These are phyloP conservation scores for Suillus luteus DNA, from an alignment of 768 basidiomycete genomes.

Conservation along the genomic window DNA sequence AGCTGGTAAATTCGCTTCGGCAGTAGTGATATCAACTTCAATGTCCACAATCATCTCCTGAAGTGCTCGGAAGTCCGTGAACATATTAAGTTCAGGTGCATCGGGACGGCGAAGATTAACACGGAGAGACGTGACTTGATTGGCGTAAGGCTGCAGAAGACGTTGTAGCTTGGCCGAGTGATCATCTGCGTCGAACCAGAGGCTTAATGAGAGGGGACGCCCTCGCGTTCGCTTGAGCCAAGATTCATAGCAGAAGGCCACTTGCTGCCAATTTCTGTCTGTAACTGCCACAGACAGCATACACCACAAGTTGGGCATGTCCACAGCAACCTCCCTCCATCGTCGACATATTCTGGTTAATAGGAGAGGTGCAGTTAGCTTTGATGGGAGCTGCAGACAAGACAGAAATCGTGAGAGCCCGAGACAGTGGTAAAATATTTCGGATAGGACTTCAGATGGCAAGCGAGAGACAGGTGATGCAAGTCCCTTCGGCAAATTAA, in stretches of 20 bases:
- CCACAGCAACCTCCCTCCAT: slow-evolving; percentile 28
- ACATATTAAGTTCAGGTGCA: neutral
- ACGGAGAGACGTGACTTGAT: neutral
- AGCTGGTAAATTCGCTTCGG: neutral
- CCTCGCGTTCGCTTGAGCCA: slow-evolving; percentile 7
- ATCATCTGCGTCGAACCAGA: slow-evolving; percentile 3
- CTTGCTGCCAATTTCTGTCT: slow-evolving; percentile 13
- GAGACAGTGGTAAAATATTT: too few species aligned
- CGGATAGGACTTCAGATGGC: too few species aligned
- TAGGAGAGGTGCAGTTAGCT: too few species aligned
- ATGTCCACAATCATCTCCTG: neutral
- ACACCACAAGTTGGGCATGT: slow-evolving; percentile 50
- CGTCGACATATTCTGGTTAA: too few species aligned
- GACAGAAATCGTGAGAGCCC: too few species aligned
- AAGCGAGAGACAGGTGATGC: too few species aligned
- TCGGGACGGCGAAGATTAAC: neutral
- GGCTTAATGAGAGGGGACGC: slow-evolving; percentile 21
- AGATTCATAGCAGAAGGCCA: slow-evolving; percentile 16
- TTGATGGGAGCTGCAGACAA: too few species aligned
- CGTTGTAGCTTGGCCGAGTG: neutral
- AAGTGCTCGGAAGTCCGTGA: neutral
- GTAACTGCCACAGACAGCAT: neutral
- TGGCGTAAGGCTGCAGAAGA: neutral
- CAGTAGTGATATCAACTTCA: accelerated
- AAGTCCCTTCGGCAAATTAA: too few species aligned